A percentile compares a stretch with the other conserved stretches of the same genome.
Conservation (phyloP, 192 early-diverging fungal species). For the Mortierella antarctica region DNA sequence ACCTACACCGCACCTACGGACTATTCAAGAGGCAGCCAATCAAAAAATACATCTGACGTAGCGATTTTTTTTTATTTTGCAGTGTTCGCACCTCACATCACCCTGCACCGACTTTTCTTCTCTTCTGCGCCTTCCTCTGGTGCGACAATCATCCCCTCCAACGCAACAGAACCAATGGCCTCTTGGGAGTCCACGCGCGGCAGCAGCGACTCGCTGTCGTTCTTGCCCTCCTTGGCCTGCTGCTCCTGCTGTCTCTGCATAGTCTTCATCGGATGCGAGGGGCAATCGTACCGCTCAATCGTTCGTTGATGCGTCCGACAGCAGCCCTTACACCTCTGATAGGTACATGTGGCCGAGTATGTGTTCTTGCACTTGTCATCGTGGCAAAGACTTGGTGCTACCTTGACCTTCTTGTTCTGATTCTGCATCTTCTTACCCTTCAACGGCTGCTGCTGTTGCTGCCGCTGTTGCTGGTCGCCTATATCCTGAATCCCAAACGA, state of each 20-base stretch:
- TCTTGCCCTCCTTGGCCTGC: not conserved
- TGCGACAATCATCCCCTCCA: constrained; percentile 40
- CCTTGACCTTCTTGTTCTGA: constrained; percentile 38
- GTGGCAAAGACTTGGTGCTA: constrained; percentile 17
- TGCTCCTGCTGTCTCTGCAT: constrained; percentile 4
- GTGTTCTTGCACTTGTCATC: constrained; percentile 27
- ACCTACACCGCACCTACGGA: too few relatives aligned
- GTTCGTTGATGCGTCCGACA: constrained; percentile 26
- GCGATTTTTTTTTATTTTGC: too few relatives aligned
- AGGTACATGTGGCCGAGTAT: constrained; percentile 32
- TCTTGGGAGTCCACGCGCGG: constrained; percentile 42
- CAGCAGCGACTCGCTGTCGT: not conserved
- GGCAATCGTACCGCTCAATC: constrained; percentile 26
- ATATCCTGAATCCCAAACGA: constrained; percentile 23
- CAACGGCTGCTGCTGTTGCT: not conserved
- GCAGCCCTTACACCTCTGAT: constrained; percentile 42
- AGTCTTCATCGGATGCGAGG: constrained; percentile 26
- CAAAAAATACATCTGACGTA: too few relatives aligned
- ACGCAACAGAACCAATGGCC: constrained; percentile 36
- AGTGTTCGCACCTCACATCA: not conserved
- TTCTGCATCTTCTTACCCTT: not conserved
- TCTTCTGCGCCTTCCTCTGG: not conserved
- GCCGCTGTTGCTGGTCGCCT: not conserved
- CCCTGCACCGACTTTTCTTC: not conserved
- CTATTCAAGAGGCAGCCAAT: too few relatives aligned